Evolutionary conservation across 225 moss, liverwort and hornwort genomes (phyloP), one percentile per base, ranked within the genome.

Genomic region (Anthoceros angustus): DNA sequence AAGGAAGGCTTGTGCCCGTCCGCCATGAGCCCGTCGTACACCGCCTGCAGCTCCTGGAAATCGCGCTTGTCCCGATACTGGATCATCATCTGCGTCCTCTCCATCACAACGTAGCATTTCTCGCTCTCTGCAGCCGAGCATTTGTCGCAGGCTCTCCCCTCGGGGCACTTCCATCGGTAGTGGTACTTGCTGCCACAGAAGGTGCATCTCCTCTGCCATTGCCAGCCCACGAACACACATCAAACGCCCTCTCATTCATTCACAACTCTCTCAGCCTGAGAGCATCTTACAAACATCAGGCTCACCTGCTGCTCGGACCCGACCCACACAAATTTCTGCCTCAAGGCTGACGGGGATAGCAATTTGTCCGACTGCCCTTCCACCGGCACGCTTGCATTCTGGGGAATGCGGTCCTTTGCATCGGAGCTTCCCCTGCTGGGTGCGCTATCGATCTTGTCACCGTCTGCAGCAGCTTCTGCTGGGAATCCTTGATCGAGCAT

Each of bases 1-100:
- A 86, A 83, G 4, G 84, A 69, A 4, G 87, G 90, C 9, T 76
- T 80, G 74, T 94, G 94, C 3, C 94, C 94, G 64, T 90, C 87
- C 64, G 43, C 74, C 71, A 72, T 78, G 66, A 94, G 69, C 66
- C 79, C 70, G 42, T 14, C 63, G 11, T 87, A 67, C 39, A 84
- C 73, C 40, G 70, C 65, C 49, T 74, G 74, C 45, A 88, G 76
- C 72, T 86, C 77, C 63, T 69, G 48, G 45, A 91, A 70, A 25
- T 94, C 83, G 18, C 84, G 80, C 70, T 80, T 84, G 76, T 76
- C 15, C 40, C 41, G 25, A 25, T 40, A 40, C 67, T 55, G n/a
- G 0, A 18, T 15, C 55, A 55, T 55, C 55, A 55, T 55, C 55
- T 20, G 55, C 18, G n/a, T 55, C 55, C 55, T 15, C 55, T 55